phyloP scores from a whole-genome alignment of 129 eudicot genomes.

The Sambucus nigra region DNA sequence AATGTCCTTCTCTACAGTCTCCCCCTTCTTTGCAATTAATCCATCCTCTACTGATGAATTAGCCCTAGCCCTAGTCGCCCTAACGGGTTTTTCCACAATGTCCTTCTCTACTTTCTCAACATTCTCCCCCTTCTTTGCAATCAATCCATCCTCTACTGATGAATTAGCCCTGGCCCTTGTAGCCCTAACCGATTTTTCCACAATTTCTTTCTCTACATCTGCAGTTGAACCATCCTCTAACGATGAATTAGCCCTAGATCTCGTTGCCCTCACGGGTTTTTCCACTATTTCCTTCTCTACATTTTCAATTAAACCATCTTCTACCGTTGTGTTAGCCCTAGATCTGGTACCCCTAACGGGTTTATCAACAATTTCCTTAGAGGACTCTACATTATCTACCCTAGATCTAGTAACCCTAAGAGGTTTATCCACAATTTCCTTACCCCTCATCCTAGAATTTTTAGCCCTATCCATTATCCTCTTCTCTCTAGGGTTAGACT shows the following conservation, averaged over 20 bases:
- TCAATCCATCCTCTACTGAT: neutral
- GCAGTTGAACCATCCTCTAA: neutral
- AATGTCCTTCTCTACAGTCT: slow-evolving; percentile 5
- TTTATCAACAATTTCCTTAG: slow-evolving; percentile 11
- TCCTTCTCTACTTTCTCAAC: no score
- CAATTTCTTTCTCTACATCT: slow-evolving; percentile 10
- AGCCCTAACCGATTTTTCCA: slow-evolving; percentile 23
- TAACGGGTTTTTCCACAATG: slow-evolving; percentile 19
- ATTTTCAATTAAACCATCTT: neutral
- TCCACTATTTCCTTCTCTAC: slow-evolving; percentile 14
- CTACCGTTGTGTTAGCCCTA: neutral
- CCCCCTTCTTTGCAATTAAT: no score
- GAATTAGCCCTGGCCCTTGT: slow-evolving; percentile 29
- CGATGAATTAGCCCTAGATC: slow-evolving; percentile 18
- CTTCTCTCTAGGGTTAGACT: slow-evolving; percentile 18
- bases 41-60: neutral
- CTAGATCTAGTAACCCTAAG: slow-evolving; percentile 18
- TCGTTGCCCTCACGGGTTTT: slow-evolving; percentile 29
- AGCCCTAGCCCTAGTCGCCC: slow-evolving; percentile 35
- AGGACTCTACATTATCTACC: slow-evolving; percentile 6
- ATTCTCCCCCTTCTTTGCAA: no score
- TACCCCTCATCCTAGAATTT: slow-evolving; percentile 12
- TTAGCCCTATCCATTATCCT: neutral
- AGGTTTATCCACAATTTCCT: slow-evolving; percentile 7
- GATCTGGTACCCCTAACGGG: slow-evolving; percentile 43